Conservation (phyloP, 2,329 filamentous ascomycete genomes). For the Aspergillus novoparasiticus region DNA sequence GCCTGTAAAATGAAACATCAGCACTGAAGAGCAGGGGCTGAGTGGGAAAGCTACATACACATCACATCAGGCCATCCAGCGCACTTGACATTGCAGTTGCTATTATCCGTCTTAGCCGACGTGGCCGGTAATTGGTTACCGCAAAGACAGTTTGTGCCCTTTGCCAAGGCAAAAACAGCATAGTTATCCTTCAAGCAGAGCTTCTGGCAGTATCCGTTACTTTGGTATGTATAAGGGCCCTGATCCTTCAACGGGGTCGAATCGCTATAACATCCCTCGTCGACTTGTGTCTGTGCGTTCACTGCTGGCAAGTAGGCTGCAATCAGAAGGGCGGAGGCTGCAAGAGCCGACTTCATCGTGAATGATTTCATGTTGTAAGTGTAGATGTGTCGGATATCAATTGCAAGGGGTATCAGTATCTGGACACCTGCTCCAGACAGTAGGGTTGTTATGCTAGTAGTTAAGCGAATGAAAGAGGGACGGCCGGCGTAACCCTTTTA, state of each 20-base stretch:
- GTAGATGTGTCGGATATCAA: conserved; percentile 12
- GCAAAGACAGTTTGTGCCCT: conserved; percentile 70
- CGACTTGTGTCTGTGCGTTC: conserved; percentile 20
- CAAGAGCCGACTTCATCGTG: conserved; percentile 28
- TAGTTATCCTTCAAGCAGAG: conserved; percentile 52
- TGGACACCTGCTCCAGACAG: conserved; percentile 23
- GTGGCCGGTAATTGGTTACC: conserved; percentile 68
- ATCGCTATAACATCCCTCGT: conserved; percentile 56
- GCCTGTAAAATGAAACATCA: conserved; percentile 46
- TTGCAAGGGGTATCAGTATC: conserved; percentile 7
- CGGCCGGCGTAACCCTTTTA: conserved; percentile 42
- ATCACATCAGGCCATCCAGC: conserved; percentile 62
- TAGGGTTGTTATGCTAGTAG: conserved; percentile 15
- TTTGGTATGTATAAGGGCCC: conserved; percentile 56
- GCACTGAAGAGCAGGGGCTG: neutral
- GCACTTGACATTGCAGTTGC: conserved; percentile 67
- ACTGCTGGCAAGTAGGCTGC: conserved; percentile 22
- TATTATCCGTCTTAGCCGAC: conserved; percentile 56
- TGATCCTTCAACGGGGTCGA: conserved; percentile 51
- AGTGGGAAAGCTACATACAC: conserved; percentile 56
- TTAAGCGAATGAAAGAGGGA: conserved; percentile 34
- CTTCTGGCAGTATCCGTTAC: conserved; percentile 57
- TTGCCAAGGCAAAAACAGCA: conserved; percentile 65
- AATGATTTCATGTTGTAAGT: conserved; percentile 30
- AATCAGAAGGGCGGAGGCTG: conserved; percentile 30